Evolutionary conservation across 176 grass and related monocot species (phyloP).

Genomic region (Saccharum spontaneum): DNA sequence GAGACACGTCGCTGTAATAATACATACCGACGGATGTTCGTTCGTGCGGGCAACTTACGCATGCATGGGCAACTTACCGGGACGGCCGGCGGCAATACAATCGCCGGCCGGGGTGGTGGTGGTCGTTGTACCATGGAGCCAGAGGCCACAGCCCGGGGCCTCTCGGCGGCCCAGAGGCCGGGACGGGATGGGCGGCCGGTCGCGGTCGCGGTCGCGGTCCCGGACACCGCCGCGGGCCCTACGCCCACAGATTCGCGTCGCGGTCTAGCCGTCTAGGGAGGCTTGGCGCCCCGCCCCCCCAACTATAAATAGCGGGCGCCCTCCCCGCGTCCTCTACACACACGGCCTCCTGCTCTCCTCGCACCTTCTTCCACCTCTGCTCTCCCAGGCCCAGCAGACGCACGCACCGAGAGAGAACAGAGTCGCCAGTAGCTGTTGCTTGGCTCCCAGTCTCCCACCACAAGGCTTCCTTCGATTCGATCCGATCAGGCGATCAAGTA

Average conservation of each 20-base stretch:
- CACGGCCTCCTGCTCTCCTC: not conserved
- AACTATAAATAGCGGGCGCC: slow-evolving; percentile 43
- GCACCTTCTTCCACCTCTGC: not conserved
- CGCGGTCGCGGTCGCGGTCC: no score
- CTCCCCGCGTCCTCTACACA: slow-evolving; percentile 30
- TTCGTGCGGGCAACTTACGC: no score
- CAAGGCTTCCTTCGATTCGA: not conserved
- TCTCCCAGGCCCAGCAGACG: not conserved
- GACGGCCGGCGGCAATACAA: no score
- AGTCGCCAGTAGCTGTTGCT: not conserved
- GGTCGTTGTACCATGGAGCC: not conserved
- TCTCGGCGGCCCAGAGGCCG: slow-evolving; percentile 12
- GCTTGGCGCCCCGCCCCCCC: not conserved
- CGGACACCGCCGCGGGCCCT: not conserved
- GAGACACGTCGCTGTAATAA: no score
- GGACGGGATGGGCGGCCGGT: not conserved
- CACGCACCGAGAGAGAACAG: not conserved
- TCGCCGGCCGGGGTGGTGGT: not conserved
- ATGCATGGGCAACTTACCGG: no score
- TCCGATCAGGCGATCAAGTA: not conserved
- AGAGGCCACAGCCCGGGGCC: not conserved
- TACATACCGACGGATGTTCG: no score
- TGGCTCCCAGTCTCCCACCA: not conserved
- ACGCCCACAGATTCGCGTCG: slow-evolving; percentile 30
- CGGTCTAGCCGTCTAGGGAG: not conserved